Evolutionary conservation across 345 rosid genomes (phyloP), one percentile per base, ranked within the genome.

Genomic region (Citrus medica): DNA sequence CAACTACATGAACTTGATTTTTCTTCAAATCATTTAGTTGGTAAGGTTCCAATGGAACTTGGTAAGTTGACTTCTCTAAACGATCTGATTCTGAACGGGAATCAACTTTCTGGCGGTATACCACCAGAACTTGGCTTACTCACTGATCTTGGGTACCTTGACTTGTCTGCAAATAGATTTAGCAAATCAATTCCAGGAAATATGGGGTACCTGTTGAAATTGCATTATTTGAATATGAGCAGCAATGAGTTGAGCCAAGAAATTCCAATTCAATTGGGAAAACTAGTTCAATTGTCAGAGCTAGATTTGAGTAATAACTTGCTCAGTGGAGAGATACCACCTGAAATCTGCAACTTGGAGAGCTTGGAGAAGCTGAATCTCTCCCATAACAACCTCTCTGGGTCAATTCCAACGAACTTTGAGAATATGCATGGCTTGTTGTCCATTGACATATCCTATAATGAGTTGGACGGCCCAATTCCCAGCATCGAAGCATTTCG

Each of bases 301-400:
- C 77, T 84, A 7, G 83, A 82, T 77, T 59, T 82, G 68, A 82
- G 87, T 40, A 27, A 79, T 2, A 84, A 79, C 35, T 38, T 62
- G 2, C 73, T 82, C 1, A 24, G 24, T 0, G 82, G 85, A 46
- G 76, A 38, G 4, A 74, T 82, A 8, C 81, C 83, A 27, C 22
- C 48, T 46, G 58, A 69, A 63, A 37, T 79, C 9, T 71, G 81
- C n/a, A 69, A 67, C 35, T 32, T 78, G 21, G n/a, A 35, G 1
- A 71, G 35, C 69, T 67, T 53, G 58, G 58, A 53, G 58, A 53
- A 17, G 58, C 58, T 53, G 58, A 53, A 53, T 53, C 58, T 53
- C 82, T 80, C 88, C 13, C 77, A 78, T 48, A 85, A 83, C 59
- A 55, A 66, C 37, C 79, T 85, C 13, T 69, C n/a, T 7, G 80